Base-by-base conservation (phyloP, 1,284 basidiomycete species). In the Sanguinoderma infundibulare region DNA sequence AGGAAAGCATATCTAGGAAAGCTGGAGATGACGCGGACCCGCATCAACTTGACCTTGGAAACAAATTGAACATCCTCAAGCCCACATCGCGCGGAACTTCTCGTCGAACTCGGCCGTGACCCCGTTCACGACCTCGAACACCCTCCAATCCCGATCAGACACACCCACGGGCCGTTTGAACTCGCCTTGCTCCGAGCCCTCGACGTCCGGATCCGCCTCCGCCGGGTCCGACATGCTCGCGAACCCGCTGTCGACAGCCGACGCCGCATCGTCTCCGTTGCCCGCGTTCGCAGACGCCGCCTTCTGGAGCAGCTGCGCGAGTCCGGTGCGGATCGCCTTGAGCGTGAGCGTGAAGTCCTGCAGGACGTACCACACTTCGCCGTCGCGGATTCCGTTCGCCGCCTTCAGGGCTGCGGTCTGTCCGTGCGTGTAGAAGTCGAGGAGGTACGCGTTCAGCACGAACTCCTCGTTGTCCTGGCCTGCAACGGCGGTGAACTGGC, bases 381-480 rank as follows among this genome's bases (percentile, higher is more conserved):
- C 85, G 4, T 75, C 71, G 26, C 86, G 74, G 47, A 89, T 85
- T 1, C 80, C 84, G 61, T 89, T 89, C 2, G 84, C 85, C 0
- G 67, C 63, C 10, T 74, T 76, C 53, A 90, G 72, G 0, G 84
- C 75, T 0, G 74, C 67, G 7, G 78, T 75, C 67, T 87, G 86
- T 0, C 88, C 89, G 62, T 91, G 89, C 0, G 70, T 81, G 70
- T 82, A 90, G 73, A 89, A 91, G 69, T 91, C 89, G 57, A 83
- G 75, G 5, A 89, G 72, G 67, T 89, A 89, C 0, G 87, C 88
- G 61, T 91, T 90, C 44, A 87, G 77, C 24, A 77, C 72, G 63
- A 75, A 69, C 36, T 75, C 69, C 47, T 73, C 71, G 32, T 62
- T 59, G 26, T 58, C 55, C 3, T 66, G 52, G 9, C 67, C 68